A percentile compares a stretch with the other conserved stretches of the same genome.
These are phyloP conservation scores for Asterionellopsis glacialis DNA, from an alignment of 108 stramenopile genomes.

Conservation along the genomic window DNA sequence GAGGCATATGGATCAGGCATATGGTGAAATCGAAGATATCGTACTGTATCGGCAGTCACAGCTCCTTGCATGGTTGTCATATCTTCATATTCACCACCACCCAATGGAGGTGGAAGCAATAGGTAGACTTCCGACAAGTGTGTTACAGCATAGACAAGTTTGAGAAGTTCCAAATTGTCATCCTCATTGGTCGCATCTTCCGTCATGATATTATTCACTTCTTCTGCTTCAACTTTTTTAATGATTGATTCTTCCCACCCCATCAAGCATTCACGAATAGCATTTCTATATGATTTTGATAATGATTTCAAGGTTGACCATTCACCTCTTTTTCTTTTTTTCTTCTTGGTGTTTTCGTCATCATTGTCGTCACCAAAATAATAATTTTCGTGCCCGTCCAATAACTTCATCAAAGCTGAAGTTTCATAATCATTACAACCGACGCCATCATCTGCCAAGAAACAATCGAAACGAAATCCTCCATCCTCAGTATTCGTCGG, in stretches of 20 bases:
- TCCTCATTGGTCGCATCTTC: conserved; percentile 7
- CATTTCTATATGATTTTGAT: conserved; percentile 42
- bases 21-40: conserved; percentile 56
- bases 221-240: conserved; percentile 9
- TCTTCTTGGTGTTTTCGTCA: neutral
- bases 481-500: conserved; percentile 9
- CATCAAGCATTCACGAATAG: conserved; percentile 43
- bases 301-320: conserved; percentile 8
- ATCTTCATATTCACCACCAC: conserved; percentile 12
- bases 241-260: conserved; percentile 23
- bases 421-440: conserved; percentile 60
- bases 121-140: conserved; percentile 68
- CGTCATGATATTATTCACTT: neutral
- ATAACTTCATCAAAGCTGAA: conserved; percentile 47
- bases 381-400: conserved; percentile 54
- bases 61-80: conserved; percentile 41
- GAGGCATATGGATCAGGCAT: conserved; percentile 10
- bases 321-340: conserved; percentile 1
- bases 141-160: conserved; percentile 40
- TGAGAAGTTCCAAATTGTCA: conserved; percentile 53
- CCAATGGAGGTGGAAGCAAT: conserved; percentile 19
- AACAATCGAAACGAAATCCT: too few relatives aligned
- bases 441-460: conserved; percentile 38
- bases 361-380: conserved; percentile 8
- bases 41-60: conserved; percentile 71